phyloP scores from a whole-genome alignment of 768 basidiomycete species.

The Psilocybe cubensis region DNA sequence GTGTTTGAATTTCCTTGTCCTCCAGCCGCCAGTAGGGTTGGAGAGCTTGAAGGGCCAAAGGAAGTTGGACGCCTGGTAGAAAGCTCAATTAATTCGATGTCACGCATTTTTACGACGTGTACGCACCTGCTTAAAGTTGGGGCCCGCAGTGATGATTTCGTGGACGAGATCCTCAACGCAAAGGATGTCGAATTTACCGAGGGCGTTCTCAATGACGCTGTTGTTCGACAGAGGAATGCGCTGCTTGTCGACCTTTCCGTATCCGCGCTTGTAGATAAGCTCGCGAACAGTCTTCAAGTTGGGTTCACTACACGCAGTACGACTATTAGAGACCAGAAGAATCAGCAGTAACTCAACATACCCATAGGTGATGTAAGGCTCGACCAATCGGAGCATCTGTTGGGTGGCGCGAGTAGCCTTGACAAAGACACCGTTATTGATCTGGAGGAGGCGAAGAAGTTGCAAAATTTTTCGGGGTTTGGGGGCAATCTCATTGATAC shows the following conservation, averaged over 20 bases:
- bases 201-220: slow-evolving; percentile 85
- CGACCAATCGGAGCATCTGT: slow-evolving; percentile 97
- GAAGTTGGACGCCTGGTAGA: slow-evolving; percentile 81
- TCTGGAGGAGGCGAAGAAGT: slow-evolving; percentile 96
- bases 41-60: slow-evolving; percentile 99
- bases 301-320: slow-evolving; percentile 67
- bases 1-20: slow-evolving; percentile 97
- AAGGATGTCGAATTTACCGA: slow-evolving; percentile 95
- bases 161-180: slow-evolving; percentile 97
- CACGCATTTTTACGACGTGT: not conserved
- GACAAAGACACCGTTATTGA: slow-evolving; percentile 99
- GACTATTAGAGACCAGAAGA: slow-evolving; percentile 2
- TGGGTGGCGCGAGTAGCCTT: slow-evolving; percentile 95
- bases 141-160: slow-evolving; percentile 93
- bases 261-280: slow-evolving; percentile 99
- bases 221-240: slow-evolving; percentile 96
- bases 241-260: slow-evolving; percentile 98
- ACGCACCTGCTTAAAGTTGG: slow-evolving; percentile 97
- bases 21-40: slow-evolving; percentile 98
- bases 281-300: slow-evolving; percentile 97
- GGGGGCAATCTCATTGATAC: slow-evolving; percentile 99
- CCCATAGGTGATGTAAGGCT: slow-evolving; percentile 98
- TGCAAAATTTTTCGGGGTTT: slow-evolving; percentile 99
- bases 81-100: slow-evolving; percentile 3
- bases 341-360: slow-evolving; percentile 27